Evolutionary conservation across 1,284 basidiomycete genomes (phyloP).

Genomic region (Ganoderma resinaceum): DNA sequence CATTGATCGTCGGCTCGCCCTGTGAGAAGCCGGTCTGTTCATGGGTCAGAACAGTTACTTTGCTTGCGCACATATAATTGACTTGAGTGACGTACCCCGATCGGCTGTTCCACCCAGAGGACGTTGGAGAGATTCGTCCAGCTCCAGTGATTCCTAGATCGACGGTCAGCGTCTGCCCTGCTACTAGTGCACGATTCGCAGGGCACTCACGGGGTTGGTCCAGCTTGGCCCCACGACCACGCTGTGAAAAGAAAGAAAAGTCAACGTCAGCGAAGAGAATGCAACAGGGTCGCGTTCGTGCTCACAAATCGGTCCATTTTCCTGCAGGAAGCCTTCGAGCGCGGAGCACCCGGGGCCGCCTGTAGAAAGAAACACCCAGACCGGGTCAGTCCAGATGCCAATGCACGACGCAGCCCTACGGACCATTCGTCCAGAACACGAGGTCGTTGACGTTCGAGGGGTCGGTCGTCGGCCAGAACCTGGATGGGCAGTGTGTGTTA

Average conservation of each 20-base stretch:
- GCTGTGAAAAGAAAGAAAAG: conserved; percentile 38
- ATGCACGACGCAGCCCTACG: background rate
- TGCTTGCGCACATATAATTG: background rate
- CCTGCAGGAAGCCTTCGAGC: conserved; percentile 56
- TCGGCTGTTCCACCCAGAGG: conserved; percentile 59
- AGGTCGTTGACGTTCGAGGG: background rate
- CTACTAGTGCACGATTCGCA: background rate
- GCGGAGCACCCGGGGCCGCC: conserved; percentile 38
- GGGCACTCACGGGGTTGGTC: conserved; percentile 50
- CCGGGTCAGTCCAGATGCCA: background rate
- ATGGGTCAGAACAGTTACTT: background rate
- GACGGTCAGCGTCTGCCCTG: background rate
- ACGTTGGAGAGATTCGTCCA: conserved; percentile 55
- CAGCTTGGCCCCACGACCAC: conserved; percentile 63
- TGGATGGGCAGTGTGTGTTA: background rate
- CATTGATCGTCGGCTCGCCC: conserved; percentile 42
- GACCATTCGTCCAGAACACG: background rate
- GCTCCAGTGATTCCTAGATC: conserved; percentile 39
- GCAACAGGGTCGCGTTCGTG: background rate
- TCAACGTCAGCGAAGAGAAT: background rate
- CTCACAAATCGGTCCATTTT: conserved; percentile 53
- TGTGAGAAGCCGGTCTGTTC: conserved; percentile 45
- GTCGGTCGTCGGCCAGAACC: background rate
- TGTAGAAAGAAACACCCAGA: background rate
- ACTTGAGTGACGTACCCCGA: conserved; percentile 44